These are phyloP conservation scores for Lepidium africanum DNA, from an alignment of 345 rosid species.

Conservation along the genomic window DNA sequence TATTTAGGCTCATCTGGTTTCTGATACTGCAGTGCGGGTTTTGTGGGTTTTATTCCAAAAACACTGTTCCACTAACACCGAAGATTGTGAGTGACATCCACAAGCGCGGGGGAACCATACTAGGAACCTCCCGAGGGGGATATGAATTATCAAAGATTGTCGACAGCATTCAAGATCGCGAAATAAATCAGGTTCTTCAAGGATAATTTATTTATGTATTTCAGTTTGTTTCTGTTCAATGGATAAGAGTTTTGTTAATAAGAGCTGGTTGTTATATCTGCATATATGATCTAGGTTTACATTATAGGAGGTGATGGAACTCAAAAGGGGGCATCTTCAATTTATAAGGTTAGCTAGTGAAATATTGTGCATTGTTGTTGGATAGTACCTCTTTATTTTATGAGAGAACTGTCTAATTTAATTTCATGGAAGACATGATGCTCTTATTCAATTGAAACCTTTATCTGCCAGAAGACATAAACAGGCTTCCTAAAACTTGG, in stretches of 20 bases:
- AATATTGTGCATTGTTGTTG: not conserved
- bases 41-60: conserved; percentile 77
- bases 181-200: conserved; percentile 67
- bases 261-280: not conserved
- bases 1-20: conserved; percentile 1
- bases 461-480: not conserved
- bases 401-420: not conserved
- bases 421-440: not conserved
- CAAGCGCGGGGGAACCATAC: conserved; percentile 85
- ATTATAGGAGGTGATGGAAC: conserved; percentile 89
- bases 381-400: not conserved
- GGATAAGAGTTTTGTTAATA: not conserved
- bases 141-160: conserved; percentile 70
- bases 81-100: conserved; percentile 78
- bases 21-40: conserved; percentile 66
- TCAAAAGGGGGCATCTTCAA: conserved; percentile 61
- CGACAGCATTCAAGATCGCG: conserved; percentile 89
- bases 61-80: conserved; percentile 55
- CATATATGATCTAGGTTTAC: conserved; percentile 46
- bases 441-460: not conserved
- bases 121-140: conserved; percentile 87
- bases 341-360: conserved; percentile 48
- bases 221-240: not conserved
- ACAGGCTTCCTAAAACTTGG: not conserved
- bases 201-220: not conserved